Conservation (phyloP, 352 stramenopile species). For the Globisporangium nodosum region DNA sequence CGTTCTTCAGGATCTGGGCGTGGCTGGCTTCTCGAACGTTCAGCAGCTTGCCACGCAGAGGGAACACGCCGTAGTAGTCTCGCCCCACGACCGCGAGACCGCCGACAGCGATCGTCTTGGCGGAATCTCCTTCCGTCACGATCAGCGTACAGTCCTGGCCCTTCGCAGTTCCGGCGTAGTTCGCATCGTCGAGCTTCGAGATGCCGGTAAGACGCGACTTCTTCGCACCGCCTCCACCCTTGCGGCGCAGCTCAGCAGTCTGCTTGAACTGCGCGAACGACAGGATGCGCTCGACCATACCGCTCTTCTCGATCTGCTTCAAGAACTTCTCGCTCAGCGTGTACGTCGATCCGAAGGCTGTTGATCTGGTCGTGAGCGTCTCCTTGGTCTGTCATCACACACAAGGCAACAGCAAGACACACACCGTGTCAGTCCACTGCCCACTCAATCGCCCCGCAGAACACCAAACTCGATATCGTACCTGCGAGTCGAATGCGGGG, state of each 20-base stretch:
- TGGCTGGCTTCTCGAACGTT: conserved; percentile 99
- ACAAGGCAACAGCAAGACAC: neutral
- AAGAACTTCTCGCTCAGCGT: conserved; percentile 85
- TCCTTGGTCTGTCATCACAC: conserved; percentile 90
- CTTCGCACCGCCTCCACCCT: conserved; percentile 77
- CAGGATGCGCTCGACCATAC: conserved; percentile 88
- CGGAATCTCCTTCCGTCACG: conserved; percentile 98
- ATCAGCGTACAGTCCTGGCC: conserved; percentile 96
- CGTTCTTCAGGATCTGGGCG: conserved; percentile 95
- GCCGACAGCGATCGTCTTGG: conserved; percentile 96
- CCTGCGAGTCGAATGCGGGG: conserved; percentile 96
- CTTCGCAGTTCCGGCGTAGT: conserved; percentile 90
- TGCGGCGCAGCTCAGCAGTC: conserved; percentile 86
- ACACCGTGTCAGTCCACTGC: neutral
- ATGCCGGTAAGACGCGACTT: conserved; percentile 87
- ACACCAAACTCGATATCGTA: conserved; percentile 6
- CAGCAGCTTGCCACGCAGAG: conserved; percentile 96
- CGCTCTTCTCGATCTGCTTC: conserved; percentile 86
- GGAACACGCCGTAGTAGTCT: conserved; percentile 97
- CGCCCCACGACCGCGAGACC: conserved; percentile 94
- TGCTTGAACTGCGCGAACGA: conserved; percentile 92
- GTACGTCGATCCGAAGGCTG: conserved; percentile 84
- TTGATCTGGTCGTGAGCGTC: conserved; percentile 88
- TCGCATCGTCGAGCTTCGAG: conserved; percentile 97
- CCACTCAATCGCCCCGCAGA: neutral